These are phyloP conservation scores for Malus orientalis DNA, from an alignment of 306 rosid species.

Conservation along the genomic window DNA sequence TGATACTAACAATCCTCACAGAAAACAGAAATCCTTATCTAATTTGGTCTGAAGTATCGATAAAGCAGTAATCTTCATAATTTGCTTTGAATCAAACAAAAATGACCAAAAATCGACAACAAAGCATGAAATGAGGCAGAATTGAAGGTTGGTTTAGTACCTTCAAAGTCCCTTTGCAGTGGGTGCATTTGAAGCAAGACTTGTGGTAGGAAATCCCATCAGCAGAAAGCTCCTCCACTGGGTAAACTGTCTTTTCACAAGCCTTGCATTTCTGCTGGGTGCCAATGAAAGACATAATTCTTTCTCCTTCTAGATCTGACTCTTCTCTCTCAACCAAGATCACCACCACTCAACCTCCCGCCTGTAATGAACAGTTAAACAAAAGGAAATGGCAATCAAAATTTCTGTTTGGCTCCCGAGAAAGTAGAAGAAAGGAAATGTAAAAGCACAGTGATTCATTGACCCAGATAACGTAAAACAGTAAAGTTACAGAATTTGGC, in stretches of 20 bases:
- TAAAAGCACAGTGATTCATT: neutral
- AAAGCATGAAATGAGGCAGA: neutral
- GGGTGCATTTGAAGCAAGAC: slow-evolving; percentile 92
- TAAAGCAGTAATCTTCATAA: neutral
- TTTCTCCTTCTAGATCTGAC: slow-evolving; percentile 49
- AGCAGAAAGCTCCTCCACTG: slow-evolving; percentile 84
- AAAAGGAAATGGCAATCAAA: slow-evolving; percentile 3
- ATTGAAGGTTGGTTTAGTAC: slow-evolving; percentile 16
- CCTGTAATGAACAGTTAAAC: slow-evolving; percentile 2
- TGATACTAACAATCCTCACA: neutral
- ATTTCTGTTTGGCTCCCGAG: slow-evolving; percentile 7
- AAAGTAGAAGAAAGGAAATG: neutral
- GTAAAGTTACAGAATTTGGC: neutral
- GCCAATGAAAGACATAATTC: slow-evolving; percentile 73
- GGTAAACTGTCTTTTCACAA: slow-evolving; percentile 88
- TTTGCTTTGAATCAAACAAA: neutral
- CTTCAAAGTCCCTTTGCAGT: slow-evolving; percentile 96
- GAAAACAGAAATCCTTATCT: neutral
- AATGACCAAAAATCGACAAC: neutral
- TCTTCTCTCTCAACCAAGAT: slow-evolving; percentile 9
- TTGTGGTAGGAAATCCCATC: slow-evolving; percentile 87
- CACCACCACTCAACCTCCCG: slow-evolving; percentile 3
- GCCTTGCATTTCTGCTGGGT: slow-evolving; percentile 95
- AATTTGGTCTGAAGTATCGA: neutral
- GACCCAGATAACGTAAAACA: slow-evolving; percentile 2